Evolutionary conservation across 805 yeast genomes (phyloP).

Genomic region (Yarrowia bubula): DNA sequence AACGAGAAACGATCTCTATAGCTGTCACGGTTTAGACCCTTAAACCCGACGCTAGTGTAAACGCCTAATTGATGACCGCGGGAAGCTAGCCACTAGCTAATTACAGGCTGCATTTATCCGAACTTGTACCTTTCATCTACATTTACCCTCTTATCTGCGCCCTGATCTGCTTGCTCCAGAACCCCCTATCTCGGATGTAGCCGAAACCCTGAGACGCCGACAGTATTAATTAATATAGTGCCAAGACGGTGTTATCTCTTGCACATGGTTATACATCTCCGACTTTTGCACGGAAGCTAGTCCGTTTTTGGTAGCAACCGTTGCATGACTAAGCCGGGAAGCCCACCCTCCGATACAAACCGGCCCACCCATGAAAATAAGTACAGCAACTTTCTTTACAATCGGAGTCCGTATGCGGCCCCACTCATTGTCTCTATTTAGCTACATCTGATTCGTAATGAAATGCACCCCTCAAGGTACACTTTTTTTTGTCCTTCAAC

Average conservation of each 20-base stretch:
- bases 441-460: not conserved
- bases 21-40: not conserved
- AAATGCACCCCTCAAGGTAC: not conserved
- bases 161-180: not conserved
- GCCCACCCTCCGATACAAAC: no score
- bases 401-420: no score
- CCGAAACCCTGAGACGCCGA: conserved; percentile 2
- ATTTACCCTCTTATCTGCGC: not conserved
- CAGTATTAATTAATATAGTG: not conserved
- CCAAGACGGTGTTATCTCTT: not conserved
- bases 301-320: no score
- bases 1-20: no score
- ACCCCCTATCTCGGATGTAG: not conserved
- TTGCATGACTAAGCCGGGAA: no score
- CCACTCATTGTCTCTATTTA: not conserved
- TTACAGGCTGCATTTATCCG: no score
- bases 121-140: no score
- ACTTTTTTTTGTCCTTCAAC: not conserved
- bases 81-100: no score
- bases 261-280: not conserved
- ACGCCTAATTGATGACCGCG: not conserved
- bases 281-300: not conserved
- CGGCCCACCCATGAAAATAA: no score
- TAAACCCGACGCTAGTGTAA: not conserved
- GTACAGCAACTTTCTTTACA: no score